Evolutionary conservation across 1,139 yeast species (phyloP).

Genomic region (Taphrina betulina): DNA sequence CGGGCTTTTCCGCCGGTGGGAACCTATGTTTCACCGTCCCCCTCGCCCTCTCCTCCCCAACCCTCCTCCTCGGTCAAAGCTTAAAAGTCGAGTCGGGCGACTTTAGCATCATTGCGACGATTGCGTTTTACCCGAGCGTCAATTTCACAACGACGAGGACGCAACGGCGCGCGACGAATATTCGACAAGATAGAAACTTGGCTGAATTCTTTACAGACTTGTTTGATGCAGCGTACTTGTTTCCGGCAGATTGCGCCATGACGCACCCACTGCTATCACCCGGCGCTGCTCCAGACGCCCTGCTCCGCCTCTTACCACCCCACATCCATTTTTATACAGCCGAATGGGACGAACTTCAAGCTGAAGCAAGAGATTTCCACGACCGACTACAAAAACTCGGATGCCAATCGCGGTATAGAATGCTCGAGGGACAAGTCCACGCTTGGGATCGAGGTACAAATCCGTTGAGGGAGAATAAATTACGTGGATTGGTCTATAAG

Average conservation of each 20-base stretch:
- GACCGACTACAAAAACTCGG: conserved; percentile 5
- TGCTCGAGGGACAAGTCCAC: conserved; percentile 10
- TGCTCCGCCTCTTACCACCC: not conserved
- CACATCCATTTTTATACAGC: conserved; percentile 20
- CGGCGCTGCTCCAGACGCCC: conserved; percentile 5
- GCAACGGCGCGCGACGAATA: conserved; percentile 1
- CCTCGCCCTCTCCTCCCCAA: conserved; percentile 6
- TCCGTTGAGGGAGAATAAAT: not conserved
- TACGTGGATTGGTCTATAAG: not conserved
- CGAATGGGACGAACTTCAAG: conserved; percentile 15
- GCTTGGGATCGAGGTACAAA: conserved; percentile 18
- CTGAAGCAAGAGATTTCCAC: conserved; percentile 3
- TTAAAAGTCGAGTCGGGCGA: not conserved
- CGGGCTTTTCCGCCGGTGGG: conserved; percentile 26
- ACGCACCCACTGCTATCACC: conserved; percentile 3
- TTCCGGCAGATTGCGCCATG: conserved; percentile 1
- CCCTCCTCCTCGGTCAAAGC: too few species aligned
- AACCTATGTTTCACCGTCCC: conserved; percentile 24
- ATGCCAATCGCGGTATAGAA: not conserved
- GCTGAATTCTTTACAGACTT: conserved; percentile 9
- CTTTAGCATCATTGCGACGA: not conserved
- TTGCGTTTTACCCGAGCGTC: conserved; percentile 17
- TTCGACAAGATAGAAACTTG: conserved; percentile 3
- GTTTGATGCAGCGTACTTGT: conserved; percentile 5
- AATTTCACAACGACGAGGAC: conserved; percentile 8